A percentile compares a stretch with the other conserved stretches of the same genome.
phyloP scores from a whole-genome alignment of 1,284 basidiomycete genomes.

The Kwoniella shivajii region DNA sequence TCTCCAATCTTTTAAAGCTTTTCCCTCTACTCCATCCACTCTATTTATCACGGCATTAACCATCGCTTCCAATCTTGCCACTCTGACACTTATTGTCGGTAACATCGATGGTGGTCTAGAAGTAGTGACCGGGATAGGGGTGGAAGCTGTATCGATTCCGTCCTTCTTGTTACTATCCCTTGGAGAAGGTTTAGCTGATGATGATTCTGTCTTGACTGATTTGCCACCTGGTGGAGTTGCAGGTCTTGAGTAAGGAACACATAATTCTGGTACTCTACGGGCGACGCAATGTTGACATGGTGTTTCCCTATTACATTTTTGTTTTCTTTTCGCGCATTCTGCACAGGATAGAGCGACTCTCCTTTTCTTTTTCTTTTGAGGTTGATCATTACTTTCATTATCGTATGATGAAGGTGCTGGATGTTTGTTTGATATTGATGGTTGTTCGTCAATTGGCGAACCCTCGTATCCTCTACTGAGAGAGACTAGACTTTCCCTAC shows the following conservation, averaged over 20 bases:
- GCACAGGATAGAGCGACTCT: conserved; percentile 46
- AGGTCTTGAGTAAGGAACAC: conserved; percentile 35
- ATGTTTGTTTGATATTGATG: conserved; percentile 18
- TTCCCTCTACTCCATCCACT: conserved; percentile 37
- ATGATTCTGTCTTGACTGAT: neutral
- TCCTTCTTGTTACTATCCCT: conserved; percentile 10
- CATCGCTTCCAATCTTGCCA: conserved; percentile 40
- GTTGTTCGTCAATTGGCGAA: neutral
- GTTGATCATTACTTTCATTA: conserved; percentile 3
- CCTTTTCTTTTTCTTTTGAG: conserved; percentile 50
- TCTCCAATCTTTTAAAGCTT: conserved; percentile 43
- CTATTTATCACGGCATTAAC: conserved; percentile 45
- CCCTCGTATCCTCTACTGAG: neutral
- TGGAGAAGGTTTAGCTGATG: conserved; percentile 2
- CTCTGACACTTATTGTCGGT: conserved; percentile 38
- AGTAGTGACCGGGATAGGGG: neutral
- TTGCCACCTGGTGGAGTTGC: conserved; percentile 21
- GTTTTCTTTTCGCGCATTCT: conserved; percentile 51
- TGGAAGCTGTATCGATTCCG: neutral
- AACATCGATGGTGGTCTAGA: conserved; percentile 27
- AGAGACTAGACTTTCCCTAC: conserved; percentile 3
- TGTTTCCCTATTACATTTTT: conserved; percentile 50
- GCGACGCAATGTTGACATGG: conserved; percentile 51
- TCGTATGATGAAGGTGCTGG: conserved; percentile 12
- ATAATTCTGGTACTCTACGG: conserved; percentile 45